Base-by-base conservation (phyloP, 176 grass and related monocot species). In the Tillandsia fasciculata region DNA sequence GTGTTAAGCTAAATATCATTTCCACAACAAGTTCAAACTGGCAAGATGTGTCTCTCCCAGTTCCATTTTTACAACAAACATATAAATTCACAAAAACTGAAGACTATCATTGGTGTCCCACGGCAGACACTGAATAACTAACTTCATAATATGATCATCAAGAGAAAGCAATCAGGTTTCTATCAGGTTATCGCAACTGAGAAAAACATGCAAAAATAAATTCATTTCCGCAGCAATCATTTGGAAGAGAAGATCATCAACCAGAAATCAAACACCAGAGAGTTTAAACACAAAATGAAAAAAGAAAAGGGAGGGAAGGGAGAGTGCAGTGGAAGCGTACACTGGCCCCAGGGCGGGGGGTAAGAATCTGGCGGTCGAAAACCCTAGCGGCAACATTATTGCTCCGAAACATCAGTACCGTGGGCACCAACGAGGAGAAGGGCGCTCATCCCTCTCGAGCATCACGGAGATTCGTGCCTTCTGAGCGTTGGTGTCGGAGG, bases 351-450 rank as follows among this genome's bases (percentile, higher is more conserved):
- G 89, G 93, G 52, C 83, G 88, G 26, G 93, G 86, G 50, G 88
- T 82, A 75, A 92, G 47, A 82, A 92, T 82, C 84, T 96, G 83
- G 27, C 93, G 86, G 67, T 96, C 82, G 89, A 97, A 97, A 64
- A 97, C 63, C 81, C 89, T 97, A 65, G 89, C 85, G 22, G 93
- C 67, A 50, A 97, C 70, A 79, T 97, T 97, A 65, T 77, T 75
- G 82, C 68, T 83, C 81, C 83, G 69, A 71, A 97, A 92, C 81
- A 75, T 77, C 78, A n/a, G 63, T 81, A 83, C 54, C 15, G 18
- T 58, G 54, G 54, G 18, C 54, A 58, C 54, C 54, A 58, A 58
- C 3, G 18, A 8, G 12, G 54, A 17, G 18, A 18, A 15, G 12
- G 14, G 54, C 54, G 18, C 54, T 58, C 54, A 58, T 58, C 54